These are phyloP conservation scores for Silene coronaria DNA, from an alignment of 179 eudicot species.

Conservation along the genomic window DNA sequence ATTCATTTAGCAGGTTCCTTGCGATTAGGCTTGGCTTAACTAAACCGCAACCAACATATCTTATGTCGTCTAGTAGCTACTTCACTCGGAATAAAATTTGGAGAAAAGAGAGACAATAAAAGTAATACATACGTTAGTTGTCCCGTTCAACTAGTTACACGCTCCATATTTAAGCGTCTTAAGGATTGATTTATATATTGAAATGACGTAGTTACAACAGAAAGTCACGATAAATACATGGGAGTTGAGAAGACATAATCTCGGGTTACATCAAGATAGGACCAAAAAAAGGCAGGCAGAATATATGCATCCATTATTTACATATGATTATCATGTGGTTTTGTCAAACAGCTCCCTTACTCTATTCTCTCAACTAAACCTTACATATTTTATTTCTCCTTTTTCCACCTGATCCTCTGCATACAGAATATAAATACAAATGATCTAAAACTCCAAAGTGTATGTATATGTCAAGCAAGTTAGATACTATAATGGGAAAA, in stretches of 20 bases:
- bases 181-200: no score
- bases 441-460: no score
- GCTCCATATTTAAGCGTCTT: no score
- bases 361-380: slow-evolving; percentile 27
- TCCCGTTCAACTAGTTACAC: no score
- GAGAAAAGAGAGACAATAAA: no score
- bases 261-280: slow-evolving; percentile 18
- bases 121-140: no score
- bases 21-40: slow-evolving; percentile 24
- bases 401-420: slow-evolving; percentile 25
- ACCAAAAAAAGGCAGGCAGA: not conserved
- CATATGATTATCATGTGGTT: slow-evolving; percentile 10
- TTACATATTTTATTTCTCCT: slow-evolving; percentile 21
- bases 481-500: slow-evolving; percentile 32
- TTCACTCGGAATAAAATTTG: no score
- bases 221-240: no score
- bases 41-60: slow-evolving; percentile 10
- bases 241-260: no score
- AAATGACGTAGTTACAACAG: no score
- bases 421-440: not conserved
- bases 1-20: slow-evolving; percentile 2
- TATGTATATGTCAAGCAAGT: no score
- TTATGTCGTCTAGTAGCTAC: not conserved
- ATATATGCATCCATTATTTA: slow-evolving; percentile 17
- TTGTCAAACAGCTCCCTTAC: slow-evolving; percentile 18